Evolutionary conservation across 805 yeast genomes (phyloP), one percentile per base, ranked within the genome.

Genomic region (Ogataea glucozyma): DNA sequence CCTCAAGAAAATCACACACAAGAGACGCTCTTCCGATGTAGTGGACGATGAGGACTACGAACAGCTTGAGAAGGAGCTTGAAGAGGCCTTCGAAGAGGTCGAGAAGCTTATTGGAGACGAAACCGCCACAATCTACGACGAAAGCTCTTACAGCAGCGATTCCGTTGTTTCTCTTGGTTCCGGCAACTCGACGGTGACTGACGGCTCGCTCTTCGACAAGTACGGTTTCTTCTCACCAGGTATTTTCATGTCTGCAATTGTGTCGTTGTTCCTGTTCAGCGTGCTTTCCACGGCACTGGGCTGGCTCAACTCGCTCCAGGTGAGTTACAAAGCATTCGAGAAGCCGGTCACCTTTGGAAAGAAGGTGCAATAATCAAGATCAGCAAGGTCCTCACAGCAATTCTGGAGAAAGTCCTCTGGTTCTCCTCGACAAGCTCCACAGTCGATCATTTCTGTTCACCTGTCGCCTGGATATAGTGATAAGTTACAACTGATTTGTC

Each of bases 301-400:
- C 39, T 88, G 96, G 93, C 67, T 88, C 36, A 60, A 78, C 18
- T 71, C 83, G 16, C 65, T 89, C 52, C 82, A 85, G 58, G 85
- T 89, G 53, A 78, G 91, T 57, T 88, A 89, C 70, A 79, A 79
- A 51, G 82, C 96, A 11, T 83, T 89, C 57, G 95, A 88, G 46
- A 86, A 81, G 66, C 83, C 76, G 44, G 70, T 76, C 38, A 76
- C 71, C 49, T 71, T 65, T 43, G 75, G 70, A 48, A 76, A 73
- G 62, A 80, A 79, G 60, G 53, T 56, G 31, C 68, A 65, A 41
- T 66, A 53, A 41, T 23, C 27, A n/a, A n/a, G n/a, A n/a, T n/a
- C n/a, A n/a, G n/a, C n/a, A n/a, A n/a, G n/a, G n/a, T n/a, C n/a
- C n/a, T n/a, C n/a, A n/a, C n/a, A n/a, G n/a, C n/a, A n/a, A n/a